Evolutionary conservation across 2,329 filamentous ascomycete species (phyloP).

Genomic region (Phialophora expanda): DNA sequence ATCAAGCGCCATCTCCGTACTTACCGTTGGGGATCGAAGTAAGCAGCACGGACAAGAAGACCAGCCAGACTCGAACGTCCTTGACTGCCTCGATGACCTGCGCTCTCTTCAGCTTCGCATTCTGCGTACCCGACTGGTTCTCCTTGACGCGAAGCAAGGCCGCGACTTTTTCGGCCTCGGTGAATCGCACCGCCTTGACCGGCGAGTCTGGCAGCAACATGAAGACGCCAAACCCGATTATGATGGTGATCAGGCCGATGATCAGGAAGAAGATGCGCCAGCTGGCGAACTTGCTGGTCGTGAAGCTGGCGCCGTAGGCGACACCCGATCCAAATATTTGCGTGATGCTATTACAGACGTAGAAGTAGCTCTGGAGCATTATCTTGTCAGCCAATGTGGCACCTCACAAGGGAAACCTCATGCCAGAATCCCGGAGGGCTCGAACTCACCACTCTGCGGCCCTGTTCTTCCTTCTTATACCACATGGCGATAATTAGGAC

Average conservation of each 20-base stretch:
- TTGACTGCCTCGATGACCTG: constrained; percentile 55
- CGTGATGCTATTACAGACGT: constrained; percentile 34
- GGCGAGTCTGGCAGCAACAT: constrained; percentile 51
- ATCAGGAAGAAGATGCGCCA: constrained; percentile 52
- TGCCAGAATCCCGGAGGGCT: neutral
- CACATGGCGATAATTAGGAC: constrained; percentile 60
- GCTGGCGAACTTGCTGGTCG: constrained; percentile 37
- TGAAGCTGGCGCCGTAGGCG: constrained; percentile 42
- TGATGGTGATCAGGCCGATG: constrained; percentile 52
- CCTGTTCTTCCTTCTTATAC: constrained; percentile 53
- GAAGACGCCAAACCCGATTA: constrained; percentile 46
- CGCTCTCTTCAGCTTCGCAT: constrained; percentile 55
- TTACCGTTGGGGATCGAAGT: constrained; percentile 32
- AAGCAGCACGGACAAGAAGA: constrained; percentile 29
- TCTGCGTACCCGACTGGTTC: constrained; percentile 59
- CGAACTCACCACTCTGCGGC: constrained; percentile 37
- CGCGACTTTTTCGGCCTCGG: constrained; percentile 47
- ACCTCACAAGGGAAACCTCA: neutral
- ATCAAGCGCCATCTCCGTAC: neutral
- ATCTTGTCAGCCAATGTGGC: neutral
- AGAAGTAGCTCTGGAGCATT: constrained; percentile 32
- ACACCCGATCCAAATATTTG: constrained; percentile 54
- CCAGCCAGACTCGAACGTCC: constrained; percentile 59
- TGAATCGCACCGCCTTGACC: constrained; percentile 47
- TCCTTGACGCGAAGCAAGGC: constrained; percentile 51